These are phyloP conservation scores for Casuarina glauca DNA, from an alignment of 306 rosid species.

Conservation along the genomic window DNA sequence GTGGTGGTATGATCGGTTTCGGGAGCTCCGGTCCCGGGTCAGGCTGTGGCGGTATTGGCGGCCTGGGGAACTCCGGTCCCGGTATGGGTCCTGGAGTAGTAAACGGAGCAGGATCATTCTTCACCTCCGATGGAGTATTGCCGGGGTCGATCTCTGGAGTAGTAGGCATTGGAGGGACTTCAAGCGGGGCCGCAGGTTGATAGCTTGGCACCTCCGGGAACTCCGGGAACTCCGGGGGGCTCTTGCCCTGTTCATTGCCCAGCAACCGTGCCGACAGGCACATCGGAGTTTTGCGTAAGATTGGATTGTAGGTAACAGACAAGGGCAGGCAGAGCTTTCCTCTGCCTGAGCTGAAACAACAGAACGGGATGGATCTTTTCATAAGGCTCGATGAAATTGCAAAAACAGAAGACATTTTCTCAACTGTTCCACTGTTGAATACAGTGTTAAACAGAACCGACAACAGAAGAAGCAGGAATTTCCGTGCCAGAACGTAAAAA, in stretches of 20 bases:
- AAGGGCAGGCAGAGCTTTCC: neutral
- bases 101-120: conserved; percentile 28
- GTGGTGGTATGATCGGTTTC: conserved; percentile 38
- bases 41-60: conserved; percentile 24
- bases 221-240: conserved; percentile 31
- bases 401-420: conserved; percentile 32
- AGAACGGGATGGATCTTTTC: conserved; percentile 37
- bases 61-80: conserved; percentile 22
- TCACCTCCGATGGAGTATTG: conserved; percentile 36
- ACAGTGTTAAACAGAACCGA: neutral
- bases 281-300: neutral
- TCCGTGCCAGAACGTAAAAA: neutral
- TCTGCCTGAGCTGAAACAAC: conserved; percentile 1
- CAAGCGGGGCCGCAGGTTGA: conserved; percentile 36
- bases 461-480: neutral
- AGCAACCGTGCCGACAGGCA: neutral
- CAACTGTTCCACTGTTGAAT: neutral
- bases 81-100: conserved; percentile 1
- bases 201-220: conserved; percentile 11
- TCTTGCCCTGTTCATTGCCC: conserved; percentile 4
- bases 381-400: conserved; percentile 40
- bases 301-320: neutral
- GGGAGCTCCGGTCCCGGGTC: conserved; percentile 46
- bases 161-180: conserved; percentile 23
- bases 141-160: conserved; percentile 36